Evolutionary conservation across 495 filamentous ascomycete genomes (phyloP), one percentile per base, ranked within the genome.

Genomic region (Penicillium robsamsonii): DNA sequence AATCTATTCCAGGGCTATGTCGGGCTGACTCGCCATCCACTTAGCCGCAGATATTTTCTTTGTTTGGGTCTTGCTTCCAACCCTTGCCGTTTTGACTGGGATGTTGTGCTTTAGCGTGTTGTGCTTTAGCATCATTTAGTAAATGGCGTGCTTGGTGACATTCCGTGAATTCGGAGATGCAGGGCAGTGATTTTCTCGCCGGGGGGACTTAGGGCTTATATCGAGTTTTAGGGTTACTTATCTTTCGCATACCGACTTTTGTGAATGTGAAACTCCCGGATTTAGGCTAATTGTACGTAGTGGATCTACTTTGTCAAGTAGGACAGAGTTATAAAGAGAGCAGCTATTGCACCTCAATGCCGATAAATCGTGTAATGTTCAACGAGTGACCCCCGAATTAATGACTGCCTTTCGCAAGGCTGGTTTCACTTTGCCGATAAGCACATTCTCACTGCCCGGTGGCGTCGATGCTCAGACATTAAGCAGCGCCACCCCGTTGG

Each of bases 371-470:
- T 10, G 13, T 4, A 38, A 5, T 0, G 5, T 38, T 38, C n/a
- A 17, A 38, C n/a, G n/a, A 6, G 1, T 37, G 33, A 9, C 7
- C n/a, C 15, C n/a, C 7, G 6, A 9, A 17, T n/a, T 17, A 17
- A 4, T 6, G 2, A 6, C 15, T n/a, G 15, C 35, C 5, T 9
- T 38, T 38, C 35, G 35, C 15, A 2, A 37, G 13, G n/a, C 35
- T 8, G 35, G n/a, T 38, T 38, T 46, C 7, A 57, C 50, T 6
- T 54, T 47, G 5, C 58, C 61, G 42, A 64, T 46, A 40, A 67
- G 29, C 12, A 54, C 64, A 33, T 62, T 62, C 1, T 56, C 56
- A 44, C 41, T 53, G 17, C 41, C n/a, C 11, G 33, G 13, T 2
- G 64, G 61, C 2, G 46, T 33, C 2, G 35, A 27, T 10, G 12